phyloP scores from a whole-genome alignment of 345 rosid species.

The Citrus sinensis region DVS_A1.0 CM039166.1:23067501-23068000 shows the following conservation, averaged over 20 bases:
- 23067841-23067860: slow-evolving; percentile 80
- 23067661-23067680: background rate
- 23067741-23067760: slow-evolving; percentile 58
- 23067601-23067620: background rate
- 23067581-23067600: background rate
- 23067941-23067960: background rate
- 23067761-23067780: slow-evolving; percentile 60
- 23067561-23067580: background rate
- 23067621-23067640: background rate
- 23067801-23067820: slow-evolving; percentile 82
- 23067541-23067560: background rate
- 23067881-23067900: slow-evolving; percentile 84
- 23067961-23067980: background rate
- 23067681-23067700: background rate
- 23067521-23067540: background rate
- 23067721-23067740: background rate
- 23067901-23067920: background rate
- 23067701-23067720: background rate
- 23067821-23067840: slow-evolving; percentile 80
- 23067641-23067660: background rate
- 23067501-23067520: background rate
- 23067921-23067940: background rate
- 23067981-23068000: background rate
- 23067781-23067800: slow-evolving; percentile 83
- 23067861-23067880: slow-evolving; percentile 78